Conservation (phyloP, 192 early-diverging fungal genomes). For the Umbelopsis ramanniana region DNA sequence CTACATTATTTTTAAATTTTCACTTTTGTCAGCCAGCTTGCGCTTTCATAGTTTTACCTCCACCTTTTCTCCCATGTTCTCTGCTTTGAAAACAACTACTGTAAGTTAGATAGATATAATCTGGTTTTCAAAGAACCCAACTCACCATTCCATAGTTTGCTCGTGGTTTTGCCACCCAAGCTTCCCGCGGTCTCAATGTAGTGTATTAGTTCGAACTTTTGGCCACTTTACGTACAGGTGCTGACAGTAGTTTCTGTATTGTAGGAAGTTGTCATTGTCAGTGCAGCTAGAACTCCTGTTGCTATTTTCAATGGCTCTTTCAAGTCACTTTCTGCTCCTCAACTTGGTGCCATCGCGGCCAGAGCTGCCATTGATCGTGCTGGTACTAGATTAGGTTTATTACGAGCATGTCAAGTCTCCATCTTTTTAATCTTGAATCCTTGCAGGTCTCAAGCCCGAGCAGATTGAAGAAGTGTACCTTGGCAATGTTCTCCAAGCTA, state of each 20-base stretch:
- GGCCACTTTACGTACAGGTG: neutral
- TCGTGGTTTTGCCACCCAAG: slow-evolving; percentile 18
- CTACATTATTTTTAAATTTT: neutral
- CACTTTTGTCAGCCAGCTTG: no score
- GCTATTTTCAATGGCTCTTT: slow-evolving; percentile 90
- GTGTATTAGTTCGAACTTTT: neutral
- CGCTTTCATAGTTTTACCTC: neutral
- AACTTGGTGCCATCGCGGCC: slow-evolving; percentile 87
- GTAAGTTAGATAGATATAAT: neutral
- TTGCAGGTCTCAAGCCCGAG: slow-evolving; percentile 68
- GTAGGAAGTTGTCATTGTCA: slow-evolving; percentile 63
- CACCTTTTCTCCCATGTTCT: slow-evolving; percentile 1
- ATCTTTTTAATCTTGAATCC: neutral
- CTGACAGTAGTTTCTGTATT: neutral
- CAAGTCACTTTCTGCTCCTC: slow-evolving; percentile 78
- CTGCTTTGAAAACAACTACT: slow-evolving; percentile 9
- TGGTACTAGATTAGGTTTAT: slow-evolving; percentile 51
- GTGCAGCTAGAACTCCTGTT: slow-evolving; percentile 90
- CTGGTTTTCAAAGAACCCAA: neutral
- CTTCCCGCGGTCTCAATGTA: slow-evolving; percentile 20
- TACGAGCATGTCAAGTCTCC: neutral
- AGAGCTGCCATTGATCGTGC: slow-evolving; percentile 83
- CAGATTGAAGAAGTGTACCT: slow-evolving; percentile 95
- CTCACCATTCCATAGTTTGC: neutral
- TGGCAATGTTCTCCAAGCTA: slow-evolving; percentile 93